phyloP scores from a whole-genome alignment of 345 rosid genomes.

The Lepidium sativum region DNA sequence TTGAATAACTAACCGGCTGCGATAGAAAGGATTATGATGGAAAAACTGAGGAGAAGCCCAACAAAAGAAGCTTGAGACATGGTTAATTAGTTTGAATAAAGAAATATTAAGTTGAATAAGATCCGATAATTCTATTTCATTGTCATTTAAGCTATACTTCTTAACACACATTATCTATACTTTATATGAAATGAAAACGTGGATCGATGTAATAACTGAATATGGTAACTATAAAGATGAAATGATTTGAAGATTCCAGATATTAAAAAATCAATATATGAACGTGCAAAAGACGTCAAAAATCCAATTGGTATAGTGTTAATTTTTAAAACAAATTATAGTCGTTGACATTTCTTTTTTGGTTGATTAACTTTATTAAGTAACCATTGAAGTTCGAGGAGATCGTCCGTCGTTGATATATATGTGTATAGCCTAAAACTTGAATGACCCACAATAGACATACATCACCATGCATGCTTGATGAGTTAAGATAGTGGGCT shows the following conservation, averaged over 20 bases:
- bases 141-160: neutral
- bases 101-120: neutral
- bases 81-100: conserved; percentile 1
- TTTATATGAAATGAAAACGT: conserved; percentile 13
- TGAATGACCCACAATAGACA: too few relatives aligned
- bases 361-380: neutral
- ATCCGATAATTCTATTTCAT: too few relatives aligned
- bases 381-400: neutral
- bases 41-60: neutral
- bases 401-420: neutral
- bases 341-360: too few relatives aligned
- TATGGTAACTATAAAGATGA: neutral
- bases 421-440: too few relatives aligned
- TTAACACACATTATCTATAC: neutral
- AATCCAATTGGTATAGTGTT: neutral
- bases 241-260: neutral
- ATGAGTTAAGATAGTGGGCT: neutral
- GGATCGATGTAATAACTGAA: conserved; percentile 12
- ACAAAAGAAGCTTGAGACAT: conserved; percentile 1
- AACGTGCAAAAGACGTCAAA: neutral
- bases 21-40: neutral
- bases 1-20: conserved; percentile 12
- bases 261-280: neutral
- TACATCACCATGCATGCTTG: neutral
- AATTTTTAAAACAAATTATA: neutral